Conservation (phyloP, 495 filamentous ascomycete species). For the Aspergillus nidulans region DNA sequence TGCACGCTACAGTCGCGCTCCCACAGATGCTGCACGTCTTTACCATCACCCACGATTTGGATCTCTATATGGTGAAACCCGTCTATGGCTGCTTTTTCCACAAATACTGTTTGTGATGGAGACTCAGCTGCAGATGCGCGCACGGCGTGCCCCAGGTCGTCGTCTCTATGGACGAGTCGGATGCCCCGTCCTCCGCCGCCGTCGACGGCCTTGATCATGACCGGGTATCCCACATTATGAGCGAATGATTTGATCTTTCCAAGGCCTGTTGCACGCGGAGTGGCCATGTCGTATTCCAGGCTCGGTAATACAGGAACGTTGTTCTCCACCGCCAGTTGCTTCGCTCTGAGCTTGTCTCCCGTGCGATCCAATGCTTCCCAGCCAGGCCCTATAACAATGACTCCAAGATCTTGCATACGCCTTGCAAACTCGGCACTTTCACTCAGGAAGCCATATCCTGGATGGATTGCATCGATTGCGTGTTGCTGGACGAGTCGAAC, state of each 20-base stretch:
- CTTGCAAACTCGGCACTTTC: conserved; percentile 52
- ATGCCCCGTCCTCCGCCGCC: conserved; percentile 52
- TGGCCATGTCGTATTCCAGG: conserved; percentile 15
- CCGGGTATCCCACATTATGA: conserved; percentile 42
- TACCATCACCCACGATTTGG: conserved; percentile 55
- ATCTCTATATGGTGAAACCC: conserved; percentile 55
- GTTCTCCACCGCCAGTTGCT: conserved; percentile 48
- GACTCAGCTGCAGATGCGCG: conserved; percentile 45
- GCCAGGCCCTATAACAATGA: conserved; percentile 52
- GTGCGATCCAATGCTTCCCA: conserved; percentile 46
- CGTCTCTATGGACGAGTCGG: conserved; percentile 32
- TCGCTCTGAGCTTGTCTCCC: conserved; percentile 55
- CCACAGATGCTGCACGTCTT: conserved; percentile 48
- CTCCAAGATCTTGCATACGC: conserved; percentile 46
- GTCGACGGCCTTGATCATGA: conserved; percentile 55
- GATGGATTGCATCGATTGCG: conserved; percentile 53
- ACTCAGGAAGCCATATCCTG: conserved; percentile 61
- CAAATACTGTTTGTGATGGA: conserved; percentile 48
- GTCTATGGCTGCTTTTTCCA: conserved; percentile 48
- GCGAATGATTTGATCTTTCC: conserved; percentile 42
- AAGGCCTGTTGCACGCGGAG: conserved; percentile 30
- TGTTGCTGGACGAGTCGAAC: conserved; percentile 44
- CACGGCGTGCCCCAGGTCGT: conserved; percentile 39
- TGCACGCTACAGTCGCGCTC: conserved; percentile 59
- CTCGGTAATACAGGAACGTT: conserved; percentile 51